A percentile compares a stretch with the other conserved stretches of the same genome.
Evolutionary conservation across 257 asterid species (phyloP).

Genomic region (Coffea canephora): DNA sequence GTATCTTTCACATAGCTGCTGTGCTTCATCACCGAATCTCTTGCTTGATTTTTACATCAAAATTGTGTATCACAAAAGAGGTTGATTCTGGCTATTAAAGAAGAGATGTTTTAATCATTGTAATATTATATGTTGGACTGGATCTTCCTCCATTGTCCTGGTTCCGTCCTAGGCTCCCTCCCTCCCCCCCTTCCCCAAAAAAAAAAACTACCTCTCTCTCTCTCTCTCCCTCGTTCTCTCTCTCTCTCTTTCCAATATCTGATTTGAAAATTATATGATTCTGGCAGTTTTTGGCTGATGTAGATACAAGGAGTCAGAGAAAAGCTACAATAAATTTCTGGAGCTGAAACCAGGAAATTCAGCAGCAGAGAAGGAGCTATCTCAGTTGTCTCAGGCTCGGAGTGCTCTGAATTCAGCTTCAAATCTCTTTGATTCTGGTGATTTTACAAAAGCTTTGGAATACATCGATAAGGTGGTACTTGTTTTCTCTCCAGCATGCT

Average conservation of each 20-base stretch:
- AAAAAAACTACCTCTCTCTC: not conserved
- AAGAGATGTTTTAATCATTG: not conserved
- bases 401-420: constrained; percentile 68
- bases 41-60: not conserved
- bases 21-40: not conserved
- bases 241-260: constrained; percentile 21
- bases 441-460: constrained; percentile 65
- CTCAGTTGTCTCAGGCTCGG: constrained; percentile 74
- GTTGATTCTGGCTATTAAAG: not conserved
- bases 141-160: not conserved
- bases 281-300: constrained; percentile 57
- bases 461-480: constrained; percentile 77
- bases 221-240: not conserved
- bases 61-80: not conserved
- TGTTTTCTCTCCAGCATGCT: constrained; percentile 90
- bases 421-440: constrained; percentile 61
- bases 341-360: constrained; percentile 73
- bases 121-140: not conserved
- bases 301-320: constrained; percentile 85
- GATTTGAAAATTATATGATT: constrained; percentile 32
- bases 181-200: too few species aligned
- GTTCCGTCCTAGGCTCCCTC: not conserved
- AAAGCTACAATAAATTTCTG: constrained; percentile 67
- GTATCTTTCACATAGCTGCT: not conserved
- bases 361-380: constrained; percentile 84